phyloP scores from a whole-genome alignment of 495 filamentous ascomycete genomes.

The Cercophora sp. region DNA sequence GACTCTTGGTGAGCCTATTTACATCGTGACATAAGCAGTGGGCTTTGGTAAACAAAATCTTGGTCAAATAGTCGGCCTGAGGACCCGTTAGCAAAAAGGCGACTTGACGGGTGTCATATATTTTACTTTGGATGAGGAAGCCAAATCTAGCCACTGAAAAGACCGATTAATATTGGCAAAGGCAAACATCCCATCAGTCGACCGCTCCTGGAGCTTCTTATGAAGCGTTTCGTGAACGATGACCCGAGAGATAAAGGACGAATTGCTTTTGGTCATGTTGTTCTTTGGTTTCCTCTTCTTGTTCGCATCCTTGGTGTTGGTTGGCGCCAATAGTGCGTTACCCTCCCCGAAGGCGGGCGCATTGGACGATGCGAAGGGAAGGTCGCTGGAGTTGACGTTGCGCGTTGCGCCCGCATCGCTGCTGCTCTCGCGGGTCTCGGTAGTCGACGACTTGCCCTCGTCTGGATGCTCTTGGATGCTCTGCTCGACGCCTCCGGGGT shows the following conservation, averaged over 20 bases:
- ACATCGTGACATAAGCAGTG: constrained; percentile 94
- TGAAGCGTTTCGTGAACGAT: constrained; percentile 77
- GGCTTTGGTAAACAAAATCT: constrained; percentile 93
- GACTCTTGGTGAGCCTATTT: constrained; percentile 74
- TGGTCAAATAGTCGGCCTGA: constrained; percentile 81
- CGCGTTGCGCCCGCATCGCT: constrained; percentile 40
- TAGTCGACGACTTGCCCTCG: constrained; percentile 58
- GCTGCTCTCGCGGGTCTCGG: constrained; percentile 48
- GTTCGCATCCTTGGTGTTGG: constrained; percentile 63
- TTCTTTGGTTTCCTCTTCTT: constrained; percentile 92
- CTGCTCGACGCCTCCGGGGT: constrained; percentile 38
- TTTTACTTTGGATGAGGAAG: constrained; percentile 53
- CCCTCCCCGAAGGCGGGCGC: constrained; percentile 83
- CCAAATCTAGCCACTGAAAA: constrained; percentile 66
- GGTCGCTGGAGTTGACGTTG: constrained; percentile 36
- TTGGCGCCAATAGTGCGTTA: constrained; percentile 63
- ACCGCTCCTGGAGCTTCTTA: constrained; percentile 75
- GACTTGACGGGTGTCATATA: too few relatives aligned
- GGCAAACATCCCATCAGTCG: constrained; percentile 73
- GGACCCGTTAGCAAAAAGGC: too few relatives aligned
- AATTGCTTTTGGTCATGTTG: constrained; percentile 96
- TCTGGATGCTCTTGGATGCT: constrained; percentile 58
- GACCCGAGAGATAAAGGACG: constrained; percentile 92
- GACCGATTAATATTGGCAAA: constrained; percentile 95
- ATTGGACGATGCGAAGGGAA: constrained; percentile 28